Evolutionary conservation across 2,329 filamentous ascomycete species (phyloP).

Genomic region (Aspergillus sp.): DNA sequence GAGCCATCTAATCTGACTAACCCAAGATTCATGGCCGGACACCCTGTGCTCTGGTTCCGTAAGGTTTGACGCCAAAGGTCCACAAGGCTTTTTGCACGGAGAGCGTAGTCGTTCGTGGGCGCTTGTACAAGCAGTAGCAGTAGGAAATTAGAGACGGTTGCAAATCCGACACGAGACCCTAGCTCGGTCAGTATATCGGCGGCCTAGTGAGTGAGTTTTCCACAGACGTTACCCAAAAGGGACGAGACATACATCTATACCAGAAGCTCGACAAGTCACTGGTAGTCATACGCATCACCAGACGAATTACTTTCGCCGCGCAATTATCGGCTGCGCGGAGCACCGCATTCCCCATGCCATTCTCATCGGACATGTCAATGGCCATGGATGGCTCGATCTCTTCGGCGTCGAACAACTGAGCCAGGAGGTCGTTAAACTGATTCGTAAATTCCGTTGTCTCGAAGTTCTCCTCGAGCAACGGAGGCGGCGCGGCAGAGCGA

Average conservation of each 20-base stretch:
- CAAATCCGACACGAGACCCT: conserved; percentile 39
- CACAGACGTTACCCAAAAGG: too few species aligned
- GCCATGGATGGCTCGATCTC: conserved; percentile 29
- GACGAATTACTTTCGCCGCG: conserved; percentile 33
- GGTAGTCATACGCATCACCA: conserved; percentile 29
- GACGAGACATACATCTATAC: conserved; percentile 34
- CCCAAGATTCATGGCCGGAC: conserved; percentile 34
- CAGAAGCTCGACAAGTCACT: conserved; percentile 35
- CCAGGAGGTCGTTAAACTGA: conserved; percentile 23
- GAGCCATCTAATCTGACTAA: conserved; percentile 34
- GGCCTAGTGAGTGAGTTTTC: background rate
- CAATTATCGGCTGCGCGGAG: conserved; percentile 36
- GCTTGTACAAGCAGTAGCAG: conserved; percentile 36
- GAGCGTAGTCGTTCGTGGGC: conserved; percentile 30
- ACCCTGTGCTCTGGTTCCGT: conserved; percentile 33
- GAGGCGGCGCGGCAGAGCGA: conserved; percentile 29
- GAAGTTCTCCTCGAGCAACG: conserved; percentile 24
- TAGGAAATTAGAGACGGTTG: conserved; percentile 39
- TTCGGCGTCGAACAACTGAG: conserved; percentile 26
- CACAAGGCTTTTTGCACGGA: conserved; percentile 30
- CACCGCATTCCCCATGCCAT: conserved; percentile 29
- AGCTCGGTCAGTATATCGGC: background rate
- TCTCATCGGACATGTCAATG: conserved; percentile 25
- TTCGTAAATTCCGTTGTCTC: conserved; percentile 8
- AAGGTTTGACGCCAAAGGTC: conserved; percentile 34